A percentile compares a stretch with the other conserved stretches of the same genome.
phyloP scores from a whole-genome alignment of 2,329 filamentous ascomycete genomes.

The Byssochlamys sp. region DNA sequence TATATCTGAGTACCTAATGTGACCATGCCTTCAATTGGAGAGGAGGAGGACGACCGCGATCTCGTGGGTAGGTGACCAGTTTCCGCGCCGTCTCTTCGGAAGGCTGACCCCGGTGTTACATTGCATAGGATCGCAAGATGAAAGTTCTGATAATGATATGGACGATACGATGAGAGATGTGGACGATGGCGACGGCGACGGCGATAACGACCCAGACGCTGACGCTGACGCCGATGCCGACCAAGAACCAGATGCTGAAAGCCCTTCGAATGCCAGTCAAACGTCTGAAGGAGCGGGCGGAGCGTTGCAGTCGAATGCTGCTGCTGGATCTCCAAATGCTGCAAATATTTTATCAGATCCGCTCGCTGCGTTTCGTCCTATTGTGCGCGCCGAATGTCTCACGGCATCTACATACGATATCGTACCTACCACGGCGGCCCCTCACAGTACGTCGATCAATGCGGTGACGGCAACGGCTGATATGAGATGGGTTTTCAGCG shows the following conservation, averaged over 20 bases:
- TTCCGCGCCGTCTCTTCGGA: background rate
- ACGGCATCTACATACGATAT: slow-evolving; percentile 82
- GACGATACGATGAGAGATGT: slow-evolving; percentile 38
- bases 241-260: slow-evolving; percentile 26
- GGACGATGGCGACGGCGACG: slow-evolving; percentile 31
- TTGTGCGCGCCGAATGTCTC: slow-evolving; percentile 66
- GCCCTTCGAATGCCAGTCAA: slow-evolving; percentile 32
- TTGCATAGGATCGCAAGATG: slow-evolving; percentile 36
- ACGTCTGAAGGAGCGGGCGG: slow-evolving; percentile 27
- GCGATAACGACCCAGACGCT: slow-evolving; percentile 27
- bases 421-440: slow-evolving; percentile 90
- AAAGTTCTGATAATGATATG: slow-evolving; percentile 40
- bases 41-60: slow-evolving; percentile 13
- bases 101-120: background rate
- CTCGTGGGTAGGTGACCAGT: slow-evolving; percentile 4
- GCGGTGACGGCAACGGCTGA: slow-evolving; percentile 84
- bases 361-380: slow-evolving; percentile 45
- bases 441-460: slow-evolving; percentile 91
- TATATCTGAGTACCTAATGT: background rate
- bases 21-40: slow-evolving; percentile 25
- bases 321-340: slow-evolving; percentile 40
- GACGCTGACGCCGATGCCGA: slow-evolving; percentile 27
- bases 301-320: slow-evolving; percentile 36
- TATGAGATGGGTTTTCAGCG: slow-evolving; percentile 88
- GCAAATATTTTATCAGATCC: slow-evolving; percentile 22